These are phyloP conservation scores for Fusarium camptoceras DNA, from an alignment of 2,329 filamentous ascomycete genomes.

Conservation along the genomic window DNA sequence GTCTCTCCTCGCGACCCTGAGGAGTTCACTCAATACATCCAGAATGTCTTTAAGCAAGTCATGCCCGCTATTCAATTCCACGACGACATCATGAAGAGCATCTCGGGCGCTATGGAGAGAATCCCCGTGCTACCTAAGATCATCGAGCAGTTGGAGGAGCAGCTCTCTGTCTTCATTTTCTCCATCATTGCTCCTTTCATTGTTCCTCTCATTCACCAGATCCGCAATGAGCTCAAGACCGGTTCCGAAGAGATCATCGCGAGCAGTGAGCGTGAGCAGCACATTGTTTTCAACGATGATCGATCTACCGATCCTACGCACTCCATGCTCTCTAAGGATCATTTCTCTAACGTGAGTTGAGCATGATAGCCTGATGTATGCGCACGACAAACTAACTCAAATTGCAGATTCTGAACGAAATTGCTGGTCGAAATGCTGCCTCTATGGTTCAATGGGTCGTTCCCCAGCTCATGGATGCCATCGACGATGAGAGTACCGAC, in stretches of 20 bases:
- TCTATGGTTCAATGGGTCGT: slow-evolving; percentile 86
- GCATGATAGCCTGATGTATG: background rate
- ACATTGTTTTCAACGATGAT: slow-evolving; percentile 87
- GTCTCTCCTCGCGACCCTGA: slow-evolving; percentile 85
- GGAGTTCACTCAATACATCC: slow-evolving; percentile 82
- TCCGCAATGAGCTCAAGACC: slow-evolving; percentile 87
- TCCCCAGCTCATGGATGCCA: slow-evolving; percentile 87
- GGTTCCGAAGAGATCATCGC: slow-evolving; percentile 90
- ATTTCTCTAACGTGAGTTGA: slow-evolving; percentile 80
- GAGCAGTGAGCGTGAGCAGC: slow-evolving; percentile 85
- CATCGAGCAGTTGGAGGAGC: slow-evolving; percentile 86
- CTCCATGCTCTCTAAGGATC: slow-evolving; percentile 95
- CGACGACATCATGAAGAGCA: slow-evolving; percentile 84
- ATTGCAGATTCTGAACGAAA: slow-evolving; percentile 79
- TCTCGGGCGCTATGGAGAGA: slow-evolving; percentile 82
- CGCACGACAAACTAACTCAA: background rate
- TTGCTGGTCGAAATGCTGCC: slow-evolving; percentile 84
- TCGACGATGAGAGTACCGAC: slow-evolving; percentile 81
- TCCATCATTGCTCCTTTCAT: slow-evolving; percentile 90
- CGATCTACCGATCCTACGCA: slow-evolving; percentile 84
- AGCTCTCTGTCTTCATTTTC: slow-evolving; percentile 90
- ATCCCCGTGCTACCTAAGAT: slow-evolving; percentile 88
- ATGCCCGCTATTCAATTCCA: slow-evolving; percentile 93
- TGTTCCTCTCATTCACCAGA: slow-evolving; percentile 84
- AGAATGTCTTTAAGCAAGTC: slow-evolving; percentile 79